Evolutionary conservation across 768 basidiomycete species (phyloP).

Genomic region (Boletus coccyginus): DNA sequence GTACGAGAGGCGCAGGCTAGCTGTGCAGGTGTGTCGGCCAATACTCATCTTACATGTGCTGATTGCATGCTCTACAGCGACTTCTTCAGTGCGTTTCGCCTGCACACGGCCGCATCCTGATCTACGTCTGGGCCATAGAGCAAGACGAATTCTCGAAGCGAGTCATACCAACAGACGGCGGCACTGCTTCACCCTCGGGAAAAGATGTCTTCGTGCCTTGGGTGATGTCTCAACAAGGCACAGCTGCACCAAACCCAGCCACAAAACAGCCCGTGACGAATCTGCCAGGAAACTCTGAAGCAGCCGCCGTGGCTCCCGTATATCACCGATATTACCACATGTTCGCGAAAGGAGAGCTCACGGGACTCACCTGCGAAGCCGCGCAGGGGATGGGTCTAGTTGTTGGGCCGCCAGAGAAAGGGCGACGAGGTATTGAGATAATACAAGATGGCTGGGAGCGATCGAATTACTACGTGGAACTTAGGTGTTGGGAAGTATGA

Average conservation of each 20-base stretch:
- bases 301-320: slow-evolving; percentile 32
- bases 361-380: slow-evolving; percentile 57
- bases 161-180: slow-evolving; percentile 40
- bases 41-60: neutral
- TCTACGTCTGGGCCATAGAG: slow-evolving; percentile 97
- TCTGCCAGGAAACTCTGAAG: neutral
- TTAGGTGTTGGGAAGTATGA: slow-evolving; percentile 56
- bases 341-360: slow-evolving; percentile 81
- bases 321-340: slow-evolving; percentile 96
- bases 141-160: slow-evolving; percentile 87
- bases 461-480: slow-evolving; percentile 84
- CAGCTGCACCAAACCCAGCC: slow-evolving; percentile 12
- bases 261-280: slow-evolving; percentile 3
- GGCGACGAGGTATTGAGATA: slow-evolving; percentile 55
- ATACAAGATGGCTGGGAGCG: slow-evolving; percentile 81
- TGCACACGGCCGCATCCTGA: slow-evolving; percentile 71
- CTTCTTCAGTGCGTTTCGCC: slow-evolving; percentile 65
- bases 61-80: slow-evolving; percentile 38
- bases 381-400: slow-evolving; percentile 53
- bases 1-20: slow-evolving; percentile 60
- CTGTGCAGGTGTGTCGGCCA: slow-evolving; percentile 60
- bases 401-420: slow-evolving; percentile 39
- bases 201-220: slow-evolving; percentile 91
- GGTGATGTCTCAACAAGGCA: slow-evolving; percentile 51
- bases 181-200: slow-evolving; percentile 34